Conservation (phyloP, 2,329 filamentous ascomycete species). For the Nemania bipapillata region DNA sequence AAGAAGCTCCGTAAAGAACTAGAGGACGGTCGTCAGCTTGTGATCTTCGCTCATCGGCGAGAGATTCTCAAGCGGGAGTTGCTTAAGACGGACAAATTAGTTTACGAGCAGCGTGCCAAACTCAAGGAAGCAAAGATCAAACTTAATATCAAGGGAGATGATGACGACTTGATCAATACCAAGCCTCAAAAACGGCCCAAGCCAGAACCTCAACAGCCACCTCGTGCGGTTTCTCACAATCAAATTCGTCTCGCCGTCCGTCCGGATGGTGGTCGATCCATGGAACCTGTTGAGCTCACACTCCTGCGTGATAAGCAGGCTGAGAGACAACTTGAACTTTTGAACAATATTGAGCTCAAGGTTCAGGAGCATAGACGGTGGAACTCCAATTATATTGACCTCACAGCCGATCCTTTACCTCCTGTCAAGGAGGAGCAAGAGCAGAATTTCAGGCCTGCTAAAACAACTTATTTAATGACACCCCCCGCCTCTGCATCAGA, state of each 20-base stretch:
- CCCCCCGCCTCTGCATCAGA: conserved; percentile 68
- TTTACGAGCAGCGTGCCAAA: conserved; percentile 84
- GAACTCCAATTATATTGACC: conserved; percentile 89
- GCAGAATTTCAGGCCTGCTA: conserved; percentile 75
- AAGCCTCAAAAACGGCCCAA: conserved; percentile 75
- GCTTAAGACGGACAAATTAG: conserved; percentile 75
- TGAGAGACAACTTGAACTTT: conserved; percentile 83
- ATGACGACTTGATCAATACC: conserved; percentile 92
- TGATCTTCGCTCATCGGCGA: conserved; percentile 80
- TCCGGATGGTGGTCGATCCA: conserved; percentile 73
- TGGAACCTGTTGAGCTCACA: conserved; percentile 79
- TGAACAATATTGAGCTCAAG: conserved; percentile 84
- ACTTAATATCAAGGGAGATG: conserved; percentile 88
- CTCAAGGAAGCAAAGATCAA: conserved; percentile 90
- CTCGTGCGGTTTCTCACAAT: conserved; percentile 67
- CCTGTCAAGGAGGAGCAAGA: conserved; percentile 75
- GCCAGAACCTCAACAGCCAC: conserved; percentile 70
- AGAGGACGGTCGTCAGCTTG: conserved; percentile 84
- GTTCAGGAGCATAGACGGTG: conserved; percentile 88
- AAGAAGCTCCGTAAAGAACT: conserved; percentile 90
- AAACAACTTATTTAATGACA: conserved; percentile 76
- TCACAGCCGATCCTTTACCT: conserved; percentile 85
- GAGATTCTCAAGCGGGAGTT: conserved; percentile 83
- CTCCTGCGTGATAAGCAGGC: conserved; percentile 79
- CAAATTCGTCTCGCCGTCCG: conserved; percentile 77